These are phyloP conservation scores for Rhytidhysteron rufulum DNA, from an alignment of 2,329 filamentous ascomycete species.

Conservation along the genomic window DNA sequence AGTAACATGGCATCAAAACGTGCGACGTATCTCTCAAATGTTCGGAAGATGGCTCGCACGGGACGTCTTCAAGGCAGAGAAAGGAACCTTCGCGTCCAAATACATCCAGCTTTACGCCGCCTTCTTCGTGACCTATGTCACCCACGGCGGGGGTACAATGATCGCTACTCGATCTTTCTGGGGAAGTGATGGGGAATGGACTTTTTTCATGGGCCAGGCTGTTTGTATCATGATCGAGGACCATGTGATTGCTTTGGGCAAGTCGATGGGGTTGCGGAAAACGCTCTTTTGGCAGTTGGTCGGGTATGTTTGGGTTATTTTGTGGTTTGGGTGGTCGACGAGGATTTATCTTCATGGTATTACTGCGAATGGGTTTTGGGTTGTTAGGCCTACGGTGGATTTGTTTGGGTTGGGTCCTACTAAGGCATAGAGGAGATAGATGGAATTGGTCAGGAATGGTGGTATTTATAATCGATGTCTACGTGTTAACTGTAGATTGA, in stretches of 20 bases:
- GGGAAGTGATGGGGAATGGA: slow-evolving; percentile 14
- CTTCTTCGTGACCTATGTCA: slow-evolving; percentile 16
- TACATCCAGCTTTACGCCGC: slow-evolving; percentile 25
- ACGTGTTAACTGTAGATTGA: no score
- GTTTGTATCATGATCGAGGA: slow-evolving; percentile 25
- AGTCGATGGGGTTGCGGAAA: slow-evolving; percentile 14
- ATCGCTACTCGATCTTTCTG: slow-evolving; percentile 9
- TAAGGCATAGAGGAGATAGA: no score
- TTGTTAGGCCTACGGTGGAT: slow-evolving; percentile 15
- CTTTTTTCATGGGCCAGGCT: slow-evolving; percentile 21
- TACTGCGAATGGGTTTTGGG: slow-evolving; percentile 17
- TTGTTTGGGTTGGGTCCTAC: slow-evolving; percentile 18
- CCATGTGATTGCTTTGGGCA: slow-evolving; percentile 21
- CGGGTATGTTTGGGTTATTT: slow-evolving; percentile 18
- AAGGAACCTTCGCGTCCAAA: slow-evolving; percentile 24
- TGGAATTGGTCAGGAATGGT: no score
- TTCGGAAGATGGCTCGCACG: slow-evolving; percentile 15
- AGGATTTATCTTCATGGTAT: slow-evolving; percentile 7
- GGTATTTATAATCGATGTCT: no score
- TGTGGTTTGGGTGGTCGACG: slow-evolving; percentile 14
- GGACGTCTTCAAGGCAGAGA: slow-evolving; percentile 16
- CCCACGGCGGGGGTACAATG: slow-evolving; percentile 18
- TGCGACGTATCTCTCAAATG: slow-evolving; percentile 16
- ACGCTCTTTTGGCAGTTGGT: slow-evolving; percentile 13
- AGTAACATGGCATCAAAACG: slow-evolving; percentile 23